phyloP scores from a whole-genome alignment of 345 rosid species.

The Barbarea vulgaris region DNA sequence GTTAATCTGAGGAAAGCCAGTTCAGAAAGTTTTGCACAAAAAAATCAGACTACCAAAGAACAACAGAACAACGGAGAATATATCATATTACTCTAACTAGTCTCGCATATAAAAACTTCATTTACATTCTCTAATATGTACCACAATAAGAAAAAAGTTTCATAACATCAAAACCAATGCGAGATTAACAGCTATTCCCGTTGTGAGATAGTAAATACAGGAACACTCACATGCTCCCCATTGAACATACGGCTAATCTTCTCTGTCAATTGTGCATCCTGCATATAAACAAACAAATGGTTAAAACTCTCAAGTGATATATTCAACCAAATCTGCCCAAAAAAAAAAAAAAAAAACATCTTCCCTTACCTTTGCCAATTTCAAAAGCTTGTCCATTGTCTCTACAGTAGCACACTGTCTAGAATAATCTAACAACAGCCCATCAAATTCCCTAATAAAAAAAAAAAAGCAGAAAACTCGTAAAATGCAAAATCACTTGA shows the following conservation, averaged over 20 bases:
- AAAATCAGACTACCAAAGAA: constrained; percentile 2
- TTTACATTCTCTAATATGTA: not conserved
- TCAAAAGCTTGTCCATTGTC: constrained; percentile 67
- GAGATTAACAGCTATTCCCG: constrained; percentile 9
- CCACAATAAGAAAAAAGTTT: not conserved
- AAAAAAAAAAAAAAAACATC: constrained; percentile 20
- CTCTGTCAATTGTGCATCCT: constrained; percentile 77
- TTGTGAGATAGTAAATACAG: not conserved
- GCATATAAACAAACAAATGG: constrained; percentile 27
- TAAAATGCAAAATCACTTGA: not conserved
- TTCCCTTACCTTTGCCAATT: constrained; percentile 70
- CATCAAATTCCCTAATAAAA: constrained; percentile 69
- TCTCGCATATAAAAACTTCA: not conserved
- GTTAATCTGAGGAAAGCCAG: constrained; percentile 67
- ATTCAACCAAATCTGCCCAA: not conserved
- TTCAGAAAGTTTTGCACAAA: not conserved
- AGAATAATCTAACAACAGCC: constrained; percentile 73
- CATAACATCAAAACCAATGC: constrained; percentile 3
- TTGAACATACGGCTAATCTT: constrained; percentile 75
- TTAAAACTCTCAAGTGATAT: not conserved
- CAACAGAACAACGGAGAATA: not conserved
- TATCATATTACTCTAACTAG: not conserved
- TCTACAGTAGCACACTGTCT: constrained; percentile 71
- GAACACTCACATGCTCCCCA: constrained; percentile 76
- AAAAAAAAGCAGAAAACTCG: not conserved